Conservation (phyloP, 2,329 filamentous ascomycete species). For the Cryphonectria nitschkei region DNA sequence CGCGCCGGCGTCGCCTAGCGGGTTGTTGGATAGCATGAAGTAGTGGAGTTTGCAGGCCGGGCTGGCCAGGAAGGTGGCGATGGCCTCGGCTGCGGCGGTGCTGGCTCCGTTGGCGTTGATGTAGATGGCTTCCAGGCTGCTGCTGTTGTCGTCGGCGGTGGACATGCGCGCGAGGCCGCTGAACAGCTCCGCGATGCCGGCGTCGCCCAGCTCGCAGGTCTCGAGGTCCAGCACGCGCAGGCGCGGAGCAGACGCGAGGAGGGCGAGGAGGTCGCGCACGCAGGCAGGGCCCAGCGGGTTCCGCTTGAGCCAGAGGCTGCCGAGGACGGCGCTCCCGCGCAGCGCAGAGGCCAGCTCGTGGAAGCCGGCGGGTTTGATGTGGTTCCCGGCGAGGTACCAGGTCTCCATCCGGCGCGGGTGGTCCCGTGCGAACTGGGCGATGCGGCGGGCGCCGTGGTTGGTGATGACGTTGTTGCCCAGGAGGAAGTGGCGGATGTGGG, state of each 20-base stretch:
- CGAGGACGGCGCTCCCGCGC: conserved; percentile 47
- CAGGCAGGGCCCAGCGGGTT: conserved; percentile 51
- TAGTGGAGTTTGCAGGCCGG: conserved; percentile 41
- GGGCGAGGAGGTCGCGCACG: conserved; percentile 45
- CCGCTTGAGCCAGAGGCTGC: conserved; percentile 58
- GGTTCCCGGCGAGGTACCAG: conserved; percentile 60
- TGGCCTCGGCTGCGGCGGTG: conserved; percentile 35
- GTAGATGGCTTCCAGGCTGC: conserved; percentile 43
- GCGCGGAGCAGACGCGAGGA: conserved; percentile 46
- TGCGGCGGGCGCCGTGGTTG: conserved; percentile 49
- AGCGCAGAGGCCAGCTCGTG: conserved; percentile 48
- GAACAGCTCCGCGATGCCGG: conserved; percentile 50
- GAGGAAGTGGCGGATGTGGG: conserved; percentile 54
- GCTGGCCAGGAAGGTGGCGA: conserved; percentile 40
- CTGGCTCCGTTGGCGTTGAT: conserved; percentile 44
- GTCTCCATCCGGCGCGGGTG: conserved; percentile 54
- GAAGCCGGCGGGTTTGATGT: conserved; percentile 50
- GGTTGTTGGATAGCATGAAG: conserved; percentile 44
- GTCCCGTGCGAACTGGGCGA: conserved; percentile 50
- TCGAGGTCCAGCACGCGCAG: conserved; percentile 57
- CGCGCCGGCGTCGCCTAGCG: conserved; percentile 43
- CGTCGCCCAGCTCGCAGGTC: conserved; percentile 54
- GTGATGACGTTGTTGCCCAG: conserved; percentile 60
- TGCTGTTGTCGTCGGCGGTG: conserved; percentile 38
- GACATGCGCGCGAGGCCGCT: conserved; percentile 37